These are phyloP conservation scores for Parathielavia appendiculata DNA, from an alignment of 495 filamentous ascomycete species.

Conservation along the genomic window DNA sequence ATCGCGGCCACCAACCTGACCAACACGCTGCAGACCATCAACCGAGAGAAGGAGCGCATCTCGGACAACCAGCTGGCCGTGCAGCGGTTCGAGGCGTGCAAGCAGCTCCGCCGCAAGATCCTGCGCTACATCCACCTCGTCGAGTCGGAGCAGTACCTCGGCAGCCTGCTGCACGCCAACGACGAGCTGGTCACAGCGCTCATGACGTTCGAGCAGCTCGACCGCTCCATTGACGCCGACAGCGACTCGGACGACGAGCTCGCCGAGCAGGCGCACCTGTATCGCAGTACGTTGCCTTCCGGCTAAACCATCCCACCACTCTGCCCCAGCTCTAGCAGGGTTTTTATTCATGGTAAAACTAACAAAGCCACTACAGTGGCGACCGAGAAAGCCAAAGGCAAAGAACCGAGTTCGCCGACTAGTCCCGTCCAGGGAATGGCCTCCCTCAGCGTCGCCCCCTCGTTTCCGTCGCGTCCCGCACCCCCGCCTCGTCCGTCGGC, in stretches of 20 bases:
- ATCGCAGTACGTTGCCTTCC: conserved; percentile 39
- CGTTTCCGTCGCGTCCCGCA: conserved; percentile 33
- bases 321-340: not conserved
- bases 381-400: conserved; percentile 46
- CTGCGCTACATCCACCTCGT: conserved; percentile 83
- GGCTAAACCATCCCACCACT: not conserved
- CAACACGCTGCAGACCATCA: conserved; percentile 86
- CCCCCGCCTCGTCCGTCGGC: conserved; percentile 41
- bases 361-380: conserved; percentile 38
- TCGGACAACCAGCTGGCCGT: conserved; percentile 76
- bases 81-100: conserved; percentile 78
- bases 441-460: conserved; percentile 34
- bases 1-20: conserved; percentile 86
- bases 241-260: conserved; percentile 82
- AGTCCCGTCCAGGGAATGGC: conserved; percentile 37
- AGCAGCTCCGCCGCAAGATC: conserved; percentile 73
- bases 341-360: not conserved
- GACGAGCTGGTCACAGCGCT: conserved; percentile 85
- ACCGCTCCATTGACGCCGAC: conserved; percentile 94
- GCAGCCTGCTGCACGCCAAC: conserved; percentile 73
- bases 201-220: conserved; percentile 89
- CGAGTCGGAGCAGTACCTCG: conserved; percentile 77
- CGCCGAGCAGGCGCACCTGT: conserved; percentile 51
- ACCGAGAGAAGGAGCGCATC: conserved; percentile 81
- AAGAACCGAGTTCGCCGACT: conserved; percentile 39